Evolutionary conservation across 768 basidiomycete genomes (phyloP).

Genomic region (Leccinum pellstonianum): DNA sequence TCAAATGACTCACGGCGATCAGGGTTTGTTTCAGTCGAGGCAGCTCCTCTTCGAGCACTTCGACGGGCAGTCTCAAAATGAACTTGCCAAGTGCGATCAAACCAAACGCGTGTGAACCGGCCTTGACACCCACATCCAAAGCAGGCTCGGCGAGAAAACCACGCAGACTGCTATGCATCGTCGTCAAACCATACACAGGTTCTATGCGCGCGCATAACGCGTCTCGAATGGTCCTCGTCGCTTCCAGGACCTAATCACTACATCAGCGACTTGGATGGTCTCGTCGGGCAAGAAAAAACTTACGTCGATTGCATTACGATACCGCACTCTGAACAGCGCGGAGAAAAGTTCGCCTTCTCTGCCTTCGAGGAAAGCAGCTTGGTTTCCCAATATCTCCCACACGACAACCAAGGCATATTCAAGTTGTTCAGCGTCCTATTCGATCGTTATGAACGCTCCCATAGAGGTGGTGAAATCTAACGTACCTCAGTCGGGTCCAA

Average conservation of each 20-base stretch:
- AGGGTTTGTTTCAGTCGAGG: conserved; percentile 73
- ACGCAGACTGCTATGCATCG: conserved; percentile 71
- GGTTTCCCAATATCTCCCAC: conserved; percentile 82
- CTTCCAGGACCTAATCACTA: conserved; percentile 66
- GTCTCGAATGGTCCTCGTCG: conserved; percentile 80
- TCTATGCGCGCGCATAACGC: conserved; percentile 59
- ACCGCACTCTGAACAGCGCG: conserved; percentile 67
- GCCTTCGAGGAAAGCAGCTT: conserved; percentile 71
- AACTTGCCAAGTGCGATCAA: conserved; percentile 83
- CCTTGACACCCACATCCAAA: conserved; percentile 54
- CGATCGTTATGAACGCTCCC: background rate
- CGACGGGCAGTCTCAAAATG: conserved; percentile 73
- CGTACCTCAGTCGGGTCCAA: conserved; percentile 63
- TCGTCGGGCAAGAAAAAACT: conserved; percentile 27
- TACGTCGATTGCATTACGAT: conserved; percentile 70
- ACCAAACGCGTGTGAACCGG: conserved; percentile 76
- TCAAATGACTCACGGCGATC: conserved; percentile 51
- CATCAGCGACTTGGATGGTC: background rate
- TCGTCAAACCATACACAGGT: conserved; percentile 82
- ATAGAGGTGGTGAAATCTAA: conserved; percentile 9
- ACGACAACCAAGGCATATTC: conserved; percentile 79
- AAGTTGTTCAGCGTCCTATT: conserved; percentile 60
- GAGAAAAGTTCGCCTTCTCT: conserved; percentile 76
- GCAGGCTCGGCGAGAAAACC: conserved; percentile 57
- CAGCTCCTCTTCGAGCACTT: conserved; percentile 85